Evolutionary conservation across 75 land plant species (phyloP).

Genomic region (Pinus tabuliformis): DNA sequence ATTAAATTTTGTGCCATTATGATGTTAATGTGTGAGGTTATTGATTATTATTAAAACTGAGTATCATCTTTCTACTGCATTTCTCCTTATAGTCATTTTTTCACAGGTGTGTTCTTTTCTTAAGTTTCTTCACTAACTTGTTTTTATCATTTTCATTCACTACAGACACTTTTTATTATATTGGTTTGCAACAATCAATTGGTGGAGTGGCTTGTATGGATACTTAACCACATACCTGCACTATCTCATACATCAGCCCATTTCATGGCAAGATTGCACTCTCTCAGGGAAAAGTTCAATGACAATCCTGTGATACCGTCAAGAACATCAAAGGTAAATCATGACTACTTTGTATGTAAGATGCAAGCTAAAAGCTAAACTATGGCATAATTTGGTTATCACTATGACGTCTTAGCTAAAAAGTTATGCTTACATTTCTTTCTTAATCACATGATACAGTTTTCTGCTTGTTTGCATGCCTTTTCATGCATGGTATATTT

Average conservation of each 20-base stretch:
- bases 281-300: slow-evolving; percentile 43
- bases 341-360: not conserved
- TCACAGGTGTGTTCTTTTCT: too few relatives aligned
- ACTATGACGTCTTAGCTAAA: not conserved
- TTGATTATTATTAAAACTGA: too few relatives aligned
- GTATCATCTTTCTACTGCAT: too few relatives aligned
- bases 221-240: slow-evolving; percentile 60
- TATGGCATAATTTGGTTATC: not conserved
- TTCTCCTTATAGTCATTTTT: too few relatives aligned
- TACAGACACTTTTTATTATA: slow-evolving; percentile 78
- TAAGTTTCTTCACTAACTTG: too few relatives aligned
- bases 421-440: not conserved
- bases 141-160: not conserved
- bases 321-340: slow-evolving; percentile 17
- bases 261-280: slow-evolving; percentile 47
- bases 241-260: slow-evolving; percentile 42
- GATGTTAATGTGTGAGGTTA: too few relatives aligned
- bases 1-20: too few relatives aligned
- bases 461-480: not conserved
- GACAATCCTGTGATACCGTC: not conserved
- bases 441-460: not conserved
- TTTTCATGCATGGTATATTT: not conserved
- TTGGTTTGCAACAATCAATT: slow-evolving; percentile 82
- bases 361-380: not conserved
- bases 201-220: slow-evolving; percentile 58